These are phyloP conservation scores for Aureobasidium sp. DNA, from an alignment of 2,329 filamentous ascomycete species.

Conservation along the genomic window DNA sequence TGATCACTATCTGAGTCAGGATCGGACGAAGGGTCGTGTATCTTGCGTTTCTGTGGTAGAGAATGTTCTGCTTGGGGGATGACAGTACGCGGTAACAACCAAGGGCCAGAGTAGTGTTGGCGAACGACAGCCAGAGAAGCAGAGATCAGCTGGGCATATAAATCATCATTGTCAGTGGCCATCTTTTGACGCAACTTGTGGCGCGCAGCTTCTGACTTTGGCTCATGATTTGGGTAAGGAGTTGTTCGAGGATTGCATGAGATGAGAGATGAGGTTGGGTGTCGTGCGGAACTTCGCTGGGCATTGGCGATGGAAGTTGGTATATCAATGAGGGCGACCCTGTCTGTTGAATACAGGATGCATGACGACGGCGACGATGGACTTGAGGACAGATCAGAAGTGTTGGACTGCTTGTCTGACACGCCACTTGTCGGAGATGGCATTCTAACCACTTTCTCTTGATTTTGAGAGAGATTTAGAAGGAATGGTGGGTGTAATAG, in stretches of 20 bases:
- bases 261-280: conserved; percentile 34
- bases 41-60: conserved; percentile 21
- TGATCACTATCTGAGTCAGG: not conserved
- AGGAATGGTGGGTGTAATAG: not conserved
- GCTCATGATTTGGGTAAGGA: conserved; percentile 50
- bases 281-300: conserved; percentile 43
- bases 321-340: conserved; percentile 55
- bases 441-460: not conserved
- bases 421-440: not conserved
- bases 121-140: conserved; percentile 32
- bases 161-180: conserved; percentile 24
- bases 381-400: not conserved
- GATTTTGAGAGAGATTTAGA: not conserved
- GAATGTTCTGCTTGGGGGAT: not conserved
- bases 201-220: conserved; percentile 41
- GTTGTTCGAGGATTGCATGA: conserved; percentile 38
- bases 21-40: not conserved
- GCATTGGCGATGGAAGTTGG: conserved; percentile 60
- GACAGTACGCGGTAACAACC: conserved; percentile 28
- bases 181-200: conserved; percentile 31
- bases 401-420: conserved; percentile 6
- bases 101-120: conserved; percentile 19
- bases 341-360: conserved; percentile 48
- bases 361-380: conserved; percentile 14
- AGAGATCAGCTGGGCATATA: conserved; percentile 32